Evolutionary conservation across 148 eudicot species (phyloP), one percentile per base, ranked within the genome.

Genomic region (Camellia lanceoleosa): DNA sequence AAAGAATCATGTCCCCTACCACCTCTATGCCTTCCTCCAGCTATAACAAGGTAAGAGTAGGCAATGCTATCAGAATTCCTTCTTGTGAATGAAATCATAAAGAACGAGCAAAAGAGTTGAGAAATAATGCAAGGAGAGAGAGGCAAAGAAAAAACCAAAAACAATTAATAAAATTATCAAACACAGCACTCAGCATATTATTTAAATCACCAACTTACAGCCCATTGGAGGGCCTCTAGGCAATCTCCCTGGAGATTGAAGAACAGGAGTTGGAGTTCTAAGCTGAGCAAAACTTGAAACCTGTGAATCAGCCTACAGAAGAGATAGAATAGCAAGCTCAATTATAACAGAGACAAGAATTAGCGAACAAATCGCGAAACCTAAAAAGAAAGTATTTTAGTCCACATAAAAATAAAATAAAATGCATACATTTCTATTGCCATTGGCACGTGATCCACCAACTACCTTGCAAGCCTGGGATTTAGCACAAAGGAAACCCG

Each of bases 1-100:
- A 93, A 86, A 79, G 98, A 54, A 86, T 96, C 95, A 80, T 94
- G 98, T 73, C 97, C 99, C 87, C 99, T 94, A 73, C 99, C 98
- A 81, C 99, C 89, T 61, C 99, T 93, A 81, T 82, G 84, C 76
- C 98, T 87, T 74, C 97, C 98, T 80, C 95, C 92, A 90, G 84
- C 99, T 96, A 80, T 44, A 82, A 20, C 14, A 68, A 56, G 76
- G 64, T 41, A 46, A 56, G 38, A 30, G 46, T 76, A 74, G 52
- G 46, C 12, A 60, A 49, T 64, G 71, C 68, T 59, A 49, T 75
- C 74, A 71, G 42, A 77, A 64, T 52, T 61, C 30, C 30, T 65
- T 76, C 23, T 55, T 38, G 49, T 49, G 80, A 52, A 77, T 66
- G 44, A 77, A 15, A 20, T 30, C 69, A 64, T 65, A 65, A 44